Base-by-base conservation (phyloP, 2,329 filamentous ascomycete genomes). In the Monascus ruber region DNA sequence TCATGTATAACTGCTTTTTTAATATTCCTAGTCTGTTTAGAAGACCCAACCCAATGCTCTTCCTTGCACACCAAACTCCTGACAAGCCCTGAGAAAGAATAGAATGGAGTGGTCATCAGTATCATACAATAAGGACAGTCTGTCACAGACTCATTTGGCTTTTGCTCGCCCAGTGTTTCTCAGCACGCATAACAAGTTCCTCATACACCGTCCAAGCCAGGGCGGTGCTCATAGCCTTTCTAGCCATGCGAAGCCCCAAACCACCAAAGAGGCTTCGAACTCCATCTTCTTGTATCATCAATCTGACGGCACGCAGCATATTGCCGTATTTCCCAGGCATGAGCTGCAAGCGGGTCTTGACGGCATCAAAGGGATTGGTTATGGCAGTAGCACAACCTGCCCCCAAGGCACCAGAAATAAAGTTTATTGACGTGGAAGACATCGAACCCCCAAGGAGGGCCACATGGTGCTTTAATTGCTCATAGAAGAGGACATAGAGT, bases 131-230 rank as follows among this genome's bases (percentile, higher is more conserved):
- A 29, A 29, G 24, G 7, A 32, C n/a, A 11, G 24, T 24, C 36
- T 24, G 31, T 47, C 42, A 53, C 26, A 54, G 37, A 7, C 40
- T 37, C 34, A 52, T 53, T 34, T 54, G 45, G 27, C 47, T 44
- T 26, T 56, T 50, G 26, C 50, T 49, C 24, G 55, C 55, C 60
- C 60, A 64, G 27, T 54, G 51, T 35, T 51, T 64, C 59, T 80
- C 78, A 1, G 82, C 83, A 50, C 83, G 73, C 43, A 88, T 70
- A 46, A 96, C 82, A 51, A 95, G 63, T 62, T 95, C 89, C 66
- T 98, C 91, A 56, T 98, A 98, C 32, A 95, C 72, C 6, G 89
- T 96, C 91, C 91, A 98, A 5, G 89, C 89, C 49, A 96, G 71
- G n/a, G 91, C 91, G 38, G 83, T 89, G 62, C 88, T 95, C 34